These are phyloP conservation scores for Hemisphaericaspora xylanilytica DNA, from an alignment of 1,139 yeast genomes.

Conservation along the genomic window DNA sequence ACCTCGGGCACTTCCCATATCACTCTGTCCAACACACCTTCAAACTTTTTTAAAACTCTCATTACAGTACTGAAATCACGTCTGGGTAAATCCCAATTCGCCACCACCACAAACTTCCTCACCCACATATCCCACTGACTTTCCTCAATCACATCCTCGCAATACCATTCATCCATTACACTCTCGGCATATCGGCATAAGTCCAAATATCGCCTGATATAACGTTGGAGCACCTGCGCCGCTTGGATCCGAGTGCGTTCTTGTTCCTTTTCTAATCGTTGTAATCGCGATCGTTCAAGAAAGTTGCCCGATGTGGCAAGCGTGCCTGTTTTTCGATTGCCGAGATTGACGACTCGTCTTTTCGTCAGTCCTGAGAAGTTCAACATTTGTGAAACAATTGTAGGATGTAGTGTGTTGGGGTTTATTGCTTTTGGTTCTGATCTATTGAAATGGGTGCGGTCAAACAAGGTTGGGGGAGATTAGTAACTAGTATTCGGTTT, in stretches of 20 bases:
- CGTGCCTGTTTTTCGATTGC: slow-evolving; percentile 46
- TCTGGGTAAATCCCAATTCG: slow-evolving; percentile 15
- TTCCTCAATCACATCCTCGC: slow-evolving; percentile 1
- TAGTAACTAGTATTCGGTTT: no score
- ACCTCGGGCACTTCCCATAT: background rate
- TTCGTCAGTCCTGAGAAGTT: slow-evolving; percentile 67
- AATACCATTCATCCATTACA: slow-evolving; percentile 10
- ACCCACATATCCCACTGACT: slow-evolving; percentile 10
- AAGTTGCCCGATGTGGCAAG: slow-evolving; percentile 14
- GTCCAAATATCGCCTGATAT: slow-evolving; percentile 38
- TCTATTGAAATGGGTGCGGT: no score
- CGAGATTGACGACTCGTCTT: slow-evolving; percentile 71
- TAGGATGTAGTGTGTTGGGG: background rate
- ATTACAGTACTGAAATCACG: slow-evolving; percentile 1
- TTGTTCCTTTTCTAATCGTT: slow-evolving; percentile 64
- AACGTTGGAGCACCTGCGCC: slow-evolving; percentile 49
- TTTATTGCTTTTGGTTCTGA: background rate
- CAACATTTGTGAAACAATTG: slow-evolving; percentile 26
- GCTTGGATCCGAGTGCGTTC: slow-evolving; percentile 50
- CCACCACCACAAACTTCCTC: slow-evolving; percentile 12
- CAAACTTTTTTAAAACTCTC: background rate
- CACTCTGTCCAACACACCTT: background rate
- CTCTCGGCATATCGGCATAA: slow-evolving; percentile 15
- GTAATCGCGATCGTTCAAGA: slow-evolving; percentile 60
- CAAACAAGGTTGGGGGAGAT: no score